A percentile compares a stretch with the other conserved stretches of the same genome.
phyloP scores from a whole-genome alignment of 1,139 yeast genomes.

The Geotrichum australiense region DNA sequence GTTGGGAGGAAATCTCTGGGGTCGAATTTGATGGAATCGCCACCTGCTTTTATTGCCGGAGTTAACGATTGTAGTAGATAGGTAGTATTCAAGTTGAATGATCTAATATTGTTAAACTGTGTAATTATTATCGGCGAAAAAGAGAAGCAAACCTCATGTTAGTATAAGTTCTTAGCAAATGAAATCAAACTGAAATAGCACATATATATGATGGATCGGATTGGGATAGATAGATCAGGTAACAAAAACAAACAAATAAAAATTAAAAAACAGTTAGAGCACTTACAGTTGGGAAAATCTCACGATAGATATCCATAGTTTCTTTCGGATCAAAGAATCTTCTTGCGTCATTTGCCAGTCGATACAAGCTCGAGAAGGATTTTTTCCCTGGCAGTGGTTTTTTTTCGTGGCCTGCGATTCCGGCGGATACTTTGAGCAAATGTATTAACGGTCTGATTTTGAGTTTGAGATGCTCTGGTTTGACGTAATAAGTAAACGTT shows the following conservation, averaged over 20 bases:
- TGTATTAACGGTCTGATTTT: conserved; percentile 12
- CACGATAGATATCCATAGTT: conserved; percentile 38
- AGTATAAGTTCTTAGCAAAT: no score
- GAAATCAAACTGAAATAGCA: not conserved
- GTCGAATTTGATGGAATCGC: conserved; percentile 18
- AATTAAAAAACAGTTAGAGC: not conserved
- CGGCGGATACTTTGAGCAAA: conserved; percentile 9
- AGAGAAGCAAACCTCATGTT: no score
- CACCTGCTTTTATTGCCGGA: conserved; percentile 27
- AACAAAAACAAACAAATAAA: conserved; percentile 8
- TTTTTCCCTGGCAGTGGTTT: conserved; percentile 26
- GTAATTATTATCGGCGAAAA: no score
- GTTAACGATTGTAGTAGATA: conserved; percentile 17
- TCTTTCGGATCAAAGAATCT: conserved; percentile 37
- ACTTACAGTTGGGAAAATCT: conserved; percentile 40
- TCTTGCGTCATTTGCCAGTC: conserved; percentile 45
- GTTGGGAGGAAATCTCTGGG: conserved; percentile 40
- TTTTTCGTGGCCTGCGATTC: conserved; percentile 16
- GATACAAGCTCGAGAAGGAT: conserved; percentile 40
- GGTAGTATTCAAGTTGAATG: conserved; percentile 10
- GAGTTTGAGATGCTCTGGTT: conserved; percentile 19
- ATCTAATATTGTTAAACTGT: conserved; percentile 11
- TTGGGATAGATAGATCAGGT: no score
- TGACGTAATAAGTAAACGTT: conserved; percentile 22
- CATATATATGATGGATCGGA: conserved; percentile 7